These are phyloP conservation scores for Paspalum vaginatum DNA, from an alignment of 176 grass and related monocot genomes.

Conservation along the genomic window DNA sequence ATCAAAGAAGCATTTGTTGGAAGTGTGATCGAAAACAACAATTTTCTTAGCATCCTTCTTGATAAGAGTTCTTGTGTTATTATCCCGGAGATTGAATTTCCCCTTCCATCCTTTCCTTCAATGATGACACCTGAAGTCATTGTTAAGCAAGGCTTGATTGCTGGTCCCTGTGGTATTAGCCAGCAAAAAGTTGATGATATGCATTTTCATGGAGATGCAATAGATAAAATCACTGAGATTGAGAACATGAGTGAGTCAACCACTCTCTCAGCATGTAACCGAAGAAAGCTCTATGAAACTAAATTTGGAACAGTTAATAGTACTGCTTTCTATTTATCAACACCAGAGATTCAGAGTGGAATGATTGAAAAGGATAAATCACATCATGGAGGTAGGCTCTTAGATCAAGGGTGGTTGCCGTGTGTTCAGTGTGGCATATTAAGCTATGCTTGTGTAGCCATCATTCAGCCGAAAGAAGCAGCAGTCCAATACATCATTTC, in stretches of 20 bases:
- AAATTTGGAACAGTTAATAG: constrained; percentile 49
- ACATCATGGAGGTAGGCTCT: constrained; percentile 52
- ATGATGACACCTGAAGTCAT: constrained; percentile 45
- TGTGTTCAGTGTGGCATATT: constrained; percentile 97
- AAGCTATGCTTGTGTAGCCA: constrained; percentile 91
- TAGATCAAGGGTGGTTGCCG: constrained; percentile 91
- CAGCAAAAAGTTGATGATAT: constrained; percentile 51
- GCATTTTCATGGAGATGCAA: constrained; percentile 38
- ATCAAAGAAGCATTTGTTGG: constrained; percentile 88
- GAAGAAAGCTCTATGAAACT: constrained; percentile 64
- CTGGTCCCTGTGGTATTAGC: constrained; percentile 52
- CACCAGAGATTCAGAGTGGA: constrained; percentile 53
- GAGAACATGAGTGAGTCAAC: constrained; percentile 46
- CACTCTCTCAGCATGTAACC: constrained; percentile 38
- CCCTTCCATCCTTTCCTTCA: constrained; percentile 48
- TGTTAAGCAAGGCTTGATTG: constrained; percentile 60
- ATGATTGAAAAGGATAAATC: constrained; percentile 43
- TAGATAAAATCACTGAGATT: constrained; percentile 40
- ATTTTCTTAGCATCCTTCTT: constrained; percentile 83
- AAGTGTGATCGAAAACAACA: constrained; percentile 86
- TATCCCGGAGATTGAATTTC: constrained; percentile 64
- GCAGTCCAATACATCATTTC: constrained; percentile 75
- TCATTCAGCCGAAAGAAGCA: constrained; percentile 84
- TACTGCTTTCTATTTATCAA: constrained; percentile 53
- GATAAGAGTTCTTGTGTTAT: constrained; percentile 74